Base-by-base conservation (phyloP, 1,284 basidiomycete species). In the Tremellales sp. region DNA sequence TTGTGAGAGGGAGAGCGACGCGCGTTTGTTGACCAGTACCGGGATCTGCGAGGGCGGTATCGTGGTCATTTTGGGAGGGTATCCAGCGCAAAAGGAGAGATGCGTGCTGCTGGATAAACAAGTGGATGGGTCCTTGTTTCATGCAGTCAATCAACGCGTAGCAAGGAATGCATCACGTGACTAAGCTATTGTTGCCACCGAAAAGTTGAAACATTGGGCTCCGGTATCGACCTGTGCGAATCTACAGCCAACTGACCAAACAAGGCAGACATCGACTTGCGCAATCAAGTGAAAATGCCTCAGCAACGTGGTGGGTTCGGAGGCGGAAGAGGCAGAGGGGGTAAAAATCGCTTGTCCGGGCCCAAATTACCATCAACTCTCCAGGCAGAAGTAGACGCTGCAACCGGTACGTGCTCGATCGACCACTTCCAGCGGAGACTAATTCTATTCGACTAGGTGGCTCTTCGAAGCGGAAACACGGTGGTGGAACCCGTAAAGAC, bases 351-450 rank as follows among this genome's bases (percentile, higher is more conserved):
- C 22, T 25, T 26, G 38, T 40, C 53, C 18, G 56, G 65, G 9
- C 65, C 68, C 16, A 59, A 65, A 39, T 50, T 72, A 8, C 70
- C 70, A 1, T 50, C 63, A 3, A 42, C 52, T 4, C 53, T 72
- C 25, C 41, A 62, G 43, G 62, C 59, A 3, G 55, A 72, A 44
- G 60, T 71, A 1, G 59, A 66, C 25, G 50, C 52, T 2, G 43
- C 47, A 5, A 58, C 58, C 28, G 60, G 63, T 66, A 45, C 18
- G 60, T 58, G 22, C 19, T 16, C 6, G 39, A 18, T 32, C 10
- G 3, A 26, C n/a, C 31, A 29, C 31, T 7, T 26, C 34, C 7
- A 29, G 22, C 29, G 2, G 12, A 38, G 45, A 31, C 49, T 25
- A 32, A 1, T 10, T 43, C 14, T 31, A 51, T 31, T 36, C 12